These are phyloP conservation scores for Backusella liffmaniae DNA, from an alignment of 192 early-diverging fungal species.

Conservation along the genomic window DNA sequence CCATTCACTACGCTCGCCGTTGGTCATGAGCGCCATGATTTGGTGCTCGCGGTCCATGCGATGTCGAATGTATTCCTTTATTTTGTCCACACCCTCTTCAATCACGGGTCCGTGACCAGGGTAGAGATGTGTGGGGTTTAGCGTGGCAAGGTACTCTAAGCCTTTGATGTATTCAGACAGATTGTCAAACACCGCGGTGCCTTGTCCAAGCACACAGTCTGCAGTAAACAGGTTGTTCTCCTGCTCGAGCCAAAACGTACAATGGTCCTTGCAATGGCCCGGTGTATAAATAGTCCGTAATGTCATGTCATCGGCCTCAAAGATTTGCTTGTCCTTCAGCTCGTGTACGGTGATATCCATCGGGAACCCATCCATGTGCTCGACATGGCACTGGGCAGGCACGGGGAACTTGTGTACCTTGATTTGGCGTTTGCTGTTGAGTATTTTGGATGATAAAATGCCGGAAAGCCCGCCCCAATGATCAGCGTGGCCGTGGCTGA, in stretches of 20 bases:
- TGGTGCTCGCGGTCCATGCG: constrained; percentile 73
- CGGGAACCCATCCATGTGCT: constrained; percentile 26
- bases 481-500: constrained; percentile 81
- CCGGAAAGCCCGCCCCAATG: constrained; percentile 70
- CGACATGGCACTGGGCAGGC: constrained; percentile 25
- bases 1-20: constrained; percentile 11
- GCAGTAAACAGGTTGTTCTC: constrained; percentile 73
- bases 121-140: constrained; percentile 49
- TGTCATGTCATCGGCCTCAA: constrained; percentile 59
- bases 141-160: constrained; percentile 47
- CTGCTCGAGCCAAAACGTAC: constrained; percentile 64
- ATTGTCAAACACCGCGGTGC: constrained; percentile 77
- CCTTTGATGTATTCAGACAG: constrained; percentile 68
- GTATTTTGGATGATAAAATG: constrained; percentile 30
- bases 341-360: constrained; percentile 25
- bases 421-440: constrained; percentile 19
- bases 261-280: constrained; percentile 82
- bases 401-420: constrained; percentile 19
- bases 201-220: constrained; percentile 83
- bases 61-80: constrained; percentile 79
- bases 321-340: constrained; percentile 56
- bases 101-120: constrained; percentile 77
- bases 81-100: constrained; percentile 56
- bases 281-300: constrained; percentile 71
- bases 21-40: constrained; percentile 54